These are phyloP conservation scores for Rhizopogon sp. DNA, from an alignment of 768 basidiomycete species.

Conservation along the genomic window DNA sequence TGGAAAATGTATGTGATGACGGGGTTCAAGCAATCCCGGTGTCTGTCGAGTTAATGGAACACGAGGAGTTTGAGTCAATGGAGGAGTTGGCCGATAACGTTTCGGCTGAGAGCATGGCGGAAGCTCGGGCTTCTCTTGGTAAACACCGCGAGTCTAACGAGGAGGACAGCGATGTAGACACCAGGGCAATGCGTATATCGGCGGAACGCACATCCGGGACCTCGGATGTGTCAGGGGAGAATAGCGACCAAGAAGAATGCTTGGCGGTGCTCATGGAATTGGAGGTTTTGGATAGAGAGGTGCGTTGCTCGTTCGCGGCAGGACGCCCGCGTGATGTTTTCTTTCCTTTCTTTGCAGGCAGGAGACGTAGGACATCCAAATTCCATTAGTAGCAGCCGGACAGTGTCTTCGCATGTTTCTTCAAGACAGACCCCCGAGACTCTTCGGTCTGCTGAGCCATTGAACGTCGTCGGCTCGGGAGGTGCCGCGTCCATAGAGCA, in stretches of 20 bases:
- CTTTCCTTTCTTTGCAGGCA: background rate
- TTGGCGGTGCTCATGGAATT: background rate
- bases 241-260: background rate
- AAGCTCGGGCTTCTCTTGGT: background rate
- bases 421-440: background rate
- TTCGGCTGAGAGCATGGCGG: background rate
- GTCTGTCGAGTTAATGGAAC: background rate
- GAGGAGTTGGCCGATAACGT: background rate
- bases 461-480: background rate
- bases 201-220: background rate
- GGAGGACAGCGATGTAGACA: background rate
- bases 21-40: background rate
- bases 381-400: background rate
- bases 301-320: too few species aligned
- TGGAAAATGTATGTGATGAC: background rate
- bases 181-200: background rate
- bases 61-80: background rate
- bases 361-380: background rate
- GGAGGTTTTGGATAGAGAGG: background rate
- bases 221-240: constrained; percentile 14
- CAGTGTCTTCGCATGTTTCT: background rate
- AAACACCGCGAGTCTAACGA: background rate
- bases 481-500: background rate
- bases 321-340: background rate
- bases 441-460: background rate